Evolutionary conservation across 2,329 filamentous ascomycete species (phyloP).

Genomic region (Uncinocarpus reesii): DNA sequence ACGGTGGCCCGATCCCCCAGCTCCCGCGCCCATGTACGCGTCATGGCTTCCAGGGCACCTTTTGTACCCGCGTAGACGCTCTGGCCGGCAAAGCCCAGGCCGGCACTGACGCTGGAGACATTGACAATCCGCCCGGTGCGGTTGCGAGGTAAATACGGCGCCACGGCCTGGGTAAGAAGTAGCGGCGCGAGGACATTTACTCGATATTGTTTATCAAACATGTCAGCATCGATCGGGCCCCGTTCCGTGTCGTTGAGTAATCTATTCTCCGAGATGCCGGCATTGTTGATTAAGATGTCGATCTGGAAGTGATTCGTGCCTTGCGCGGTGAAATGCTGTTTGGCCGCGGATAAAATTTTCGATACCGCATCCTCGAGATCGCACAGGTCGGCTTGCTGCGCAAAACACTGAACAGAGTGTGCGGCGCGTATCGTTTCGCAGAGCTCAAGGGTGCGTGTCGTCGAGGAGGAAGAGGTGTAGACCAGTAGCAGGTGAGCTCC

Average conservation of each 20-base stretch:
- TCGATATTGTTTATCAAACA: constrained; percentile 63
- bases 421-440: constrained; percentile 46
- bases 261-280: constrained; percentile 48
- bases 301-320: constrained; percentile 49
- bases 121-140: constrained; percentile 57
- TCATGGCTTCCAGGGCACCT: constrained; percentile 58
- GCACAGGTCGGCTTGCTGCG: constrained; percentile 62
- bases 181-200: constrained; percentile 76
- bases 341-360: constrained; percentile 48
- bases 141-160: constrained; percentile 59
- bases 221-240: constrained; percentile 48
- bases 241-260: constrained; percentile 54
- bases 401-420: constrained; percentile 51
- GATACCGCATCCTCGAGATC: constrained; percentile 48
- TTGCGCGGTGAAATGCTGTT: constrained; percentile 45
- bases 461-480: constrained; percentile 57
- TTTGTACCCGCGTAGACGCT: constrained; percentile 57
- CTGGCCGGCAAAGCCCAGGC: constrained; percentile 49
- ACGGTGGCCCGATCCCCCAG: constrained; percentile 53
- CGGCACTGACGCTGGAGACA: constrained; percentile 49
- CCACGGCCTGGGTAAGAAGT: constrained; percentile 62
- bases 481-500: constrained; percentile 60
- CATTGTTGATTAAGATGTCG: constrained; percentile 83
- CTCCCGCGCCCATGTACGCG: constrained; percentile 56
- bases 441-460: constrained; percentile 43